Base-by-base conservation (phyloP, 345 rosid species). In the Salix viminalis region DNA sequence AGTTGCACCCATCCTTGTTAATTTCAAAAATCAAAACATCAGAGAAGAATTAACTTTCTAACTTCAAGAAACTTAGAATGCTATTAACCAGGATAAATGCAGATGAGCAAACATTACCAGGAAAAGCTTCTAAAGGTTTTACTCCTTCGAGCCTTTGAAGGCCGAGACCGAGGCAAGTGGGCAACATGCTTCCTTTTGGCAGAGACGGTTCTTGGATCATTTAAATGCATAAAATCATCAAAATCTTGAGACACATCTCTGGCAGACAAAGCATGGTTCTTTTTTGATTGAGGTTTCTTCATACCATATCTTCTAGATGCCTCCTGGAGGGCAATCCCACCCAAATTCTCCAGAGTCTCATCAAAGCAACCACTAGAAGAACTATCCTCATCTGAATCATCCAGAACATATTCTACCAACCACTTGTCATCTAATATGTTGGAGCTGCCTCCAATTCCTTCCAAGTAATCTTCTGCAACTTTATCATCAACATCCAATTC, bases 401-500 rank as follows among this genome's bases (percentile, higher is more conserved):
- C 84, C 64, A 88, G 76, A 61, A 76, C 85, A 75, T 85, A 73
- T 73, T 82, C 83, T 30, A 85, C 86, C 87, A 93, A 80, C 89
- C 89, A 88, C 60, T 85, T 90, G 62, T 90, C 86, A 81, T 89
- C 87, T 76, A 90, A 67, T 73, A 91, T 77, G 71, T 70, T 83
- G 75, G 76, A 83, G 10, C 85, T 87, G 58, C 96, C 99, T 72
- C 99, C 98, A 77, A 96, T 86, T 76, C 99, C 98, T 84, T 92
- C 92, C 71, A 91, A 69, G 85, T 94, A 96, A 87, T 94, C 99
- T 79, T 85, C 83, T 13, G 90, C 98, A 82, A 94, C 90, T 23
- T 85, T 95, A 24, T 92, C 97, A 81, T 91, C 95, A 75, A 96
- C 83, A 72, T 87, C 95, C 0, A 85, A 84, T 75, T 84, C 88